Evolutionary conservation across 345 rosid genomes (phyloP).

Genomic region (Arabis alpina): DNA sequence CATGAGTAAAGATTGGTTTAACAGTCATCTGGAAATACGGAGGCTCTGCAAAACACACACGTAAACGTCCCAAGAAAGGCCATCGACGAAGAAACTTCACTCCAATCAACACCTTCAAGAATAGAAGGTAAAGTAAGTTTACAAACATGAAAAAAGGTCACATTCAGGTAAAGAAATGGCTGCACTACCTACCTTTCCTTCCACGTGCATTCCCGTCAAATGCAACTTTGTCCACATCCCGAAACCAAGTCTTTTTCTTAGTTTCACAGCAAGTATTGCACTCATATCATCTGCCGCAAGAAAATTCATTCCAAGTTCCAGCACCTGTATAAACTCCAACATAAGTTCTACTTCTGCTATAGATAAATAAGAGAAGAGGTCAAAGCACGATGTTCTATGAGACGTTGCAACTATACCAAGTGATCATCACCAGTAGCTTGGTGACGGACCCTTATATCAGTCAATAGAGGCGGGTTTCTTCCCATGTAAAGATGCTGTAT

Average conservation of each 20-base stretch:
- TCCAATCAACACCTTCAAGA: constrained; percentile 75
- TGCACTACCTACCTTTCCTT: constrained; percentile 75
- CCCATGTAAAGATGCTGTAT: constrained; percentile 88
- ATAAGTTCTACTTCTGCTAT: constrained; percentile 17
- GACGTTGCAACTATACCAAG: constrained; percentile 56
- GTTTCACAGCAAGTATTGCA: constrained; percentile 85
- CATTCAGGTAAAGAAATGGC: constrained; percentile 20
- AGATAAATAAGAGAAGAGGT: neutral
- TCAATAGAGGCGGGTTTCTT: constrained; percentile 76
- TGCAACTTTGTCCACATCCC: constrained; percentile 97
- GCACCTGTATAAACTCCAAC: constrained; percentile 56
- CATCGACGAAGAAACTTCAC: constrained; percentile 81
- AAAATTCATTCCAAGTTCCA: constrained; percentile 92
- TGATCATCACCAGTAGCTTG: constrained; percentile 80
- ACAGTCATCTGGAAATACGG: constrained; percentile 97
- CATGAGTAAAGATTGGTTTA: constrained; percentile 80
- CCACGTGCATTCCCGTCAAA: constrained; percentile 94
- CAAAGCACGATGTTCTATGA: neutral
- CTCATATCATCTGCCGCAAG: constrained; percentile 95
- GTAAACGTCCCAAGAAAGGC: constrained; percentile 93
- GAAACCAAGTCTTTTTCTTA: constrained; percentile 88
- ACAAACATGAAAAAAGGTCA: neutral
- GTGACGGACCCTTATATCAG: constrained; percentile 80
- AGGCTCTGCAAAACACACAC: constrained; percentile 95
- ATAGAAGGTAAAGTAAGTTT: constrained; percentile 8